phyloP scores from a whole-genome alignment of 208 protist genomes.

The Leishmania guyanensis region DNA sequence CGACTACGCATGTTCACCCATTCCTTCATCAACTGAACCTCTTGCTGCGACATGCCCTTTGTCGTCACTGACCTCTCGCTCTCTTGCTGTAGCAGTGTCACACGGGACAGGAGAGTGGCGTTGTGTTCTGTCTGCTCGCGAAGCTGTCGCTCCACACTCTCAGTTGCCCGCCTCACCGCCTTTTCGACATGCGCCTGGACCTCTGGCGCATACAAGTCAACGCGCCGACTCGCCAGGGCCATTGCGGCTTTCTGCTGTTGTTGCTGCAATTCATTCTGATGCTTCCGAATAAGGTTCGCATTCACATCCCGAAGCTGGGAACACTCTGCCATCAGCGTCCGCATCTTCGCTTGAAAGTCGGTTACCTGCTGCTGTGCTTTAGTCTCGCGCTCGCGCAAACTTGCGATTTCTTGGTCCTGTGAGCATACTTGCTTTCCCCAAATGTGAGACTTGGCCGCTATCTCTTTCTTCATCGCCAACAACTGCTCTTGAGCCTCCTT shows the following conservation, averaged over 20 bases:
- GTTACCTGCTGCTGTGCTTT: slow-evolving; percentile 20
- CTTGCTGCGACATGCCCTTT: slow-evolving; percentile 23
- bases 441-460: slow-evolving; percentile 22
- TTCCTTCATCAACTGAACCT: slow-evolving; percentile 34
- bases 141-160: slow-evolving; percentile 42
- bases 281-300: slow-evolving; percentile 4
- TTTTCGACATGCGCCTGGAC: slow-evolving; percentile 41
- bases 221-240: background rate
- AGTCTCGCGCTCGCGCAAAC: slow-evolving; percentile 25
- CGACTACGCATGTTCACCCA: slow-evolving; percentile 33
- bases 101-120: slow-evolving; percentile 39
- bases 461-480: slow-evolving; percentile 24
- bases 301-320: slow-evolving; percentile 20
- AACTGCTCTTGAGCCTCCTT: slow-evolving; percentile 23
- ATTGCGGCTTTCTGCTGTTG: background rate
- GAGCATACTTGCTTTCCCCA: slow-evolving; percentile 5
- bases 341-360: slow-evolving; percentile 18
- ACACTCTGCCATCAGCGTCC: slow-evolving; percentile 15
- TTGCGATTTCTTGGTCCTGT: slow-evolving; percentile 32
- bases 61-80: slow-evolving; percentile 35
- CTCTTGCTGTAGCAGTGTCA: slow-evolving; percentile 54
- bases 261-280: slow-evolving; percentile 9
- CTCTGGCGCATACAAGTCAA: slow-evolving; percentile 30
- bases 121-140: slow-evolving; percentile 49
- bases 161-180: slow-evolving; percentile 35